Evolutionary conservation across 2,329 filamentous ascomycete species (phyloP).

Genomic region (Drechslera avenae): DNA sequence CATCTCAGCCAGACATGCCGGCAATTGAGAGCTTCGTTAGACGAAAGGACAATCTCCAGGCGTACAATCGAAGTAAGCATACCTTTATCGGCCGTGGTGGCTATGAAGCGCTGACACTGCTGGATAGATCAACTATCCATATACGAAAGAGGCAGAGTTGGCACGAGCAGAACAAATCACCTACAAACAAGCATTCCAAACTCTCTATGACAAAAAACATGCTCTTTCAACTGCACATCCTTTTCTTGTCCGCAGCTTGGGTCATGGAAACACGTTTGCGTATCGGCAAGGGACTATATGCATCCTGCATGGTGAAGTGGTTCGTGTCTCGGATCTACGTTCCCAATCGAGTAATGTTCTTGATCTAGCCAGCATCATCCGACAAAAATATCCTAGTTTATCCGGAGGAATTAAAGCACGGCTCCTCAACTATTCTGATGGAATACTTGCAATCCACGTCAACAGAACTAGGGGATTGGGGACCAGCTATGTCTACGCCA

Average conservation of each 20-base stretch:
- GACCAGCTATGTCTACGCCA: slow-evolving; percentile 31
- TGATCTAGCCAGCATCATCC: slow-evolving; percentile 27
- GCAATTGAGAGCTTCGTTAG: slow-evolving; percentile 57
- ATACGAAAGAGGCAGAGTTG: slow-evolving; percentile 54
- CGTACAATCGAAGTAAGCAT: slow-evolving; percentile 61
- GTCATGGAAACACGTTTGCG: slow-evolving; percentile 64
- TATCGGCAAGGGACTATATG: slow-evolving; percentile 69
- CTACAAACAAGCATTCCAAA: slow-evolving; percentile 62
- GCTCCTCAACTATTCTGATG: slow-evolving; percentile 43
- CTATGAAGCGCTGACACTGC: slow-evolving; percentile 9
- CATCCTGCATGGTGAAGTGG: slow-evolving; percentile 59
- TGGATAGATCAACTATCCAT: slow-evolving; percentile 48
- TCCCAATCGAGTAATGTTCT: slow-evolving; percentile 18
- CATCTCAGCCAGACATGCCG: slow-evolving; percentile 60
- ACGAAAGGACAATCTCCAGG: slow-evolving; percentile 63
- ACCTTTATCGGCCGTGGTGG: slow-evolving; percentile 2
- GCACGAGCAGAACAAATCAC: slow-evolving; percentile 46
- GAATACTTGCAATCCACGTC: slow-evolving; percentile 37
- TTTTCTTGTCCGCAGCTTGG: slow-evolving; percentile 65
- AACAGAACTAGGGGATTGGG: slow-evolving; percentile 16
- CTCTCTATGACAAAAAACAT: slow-evolving; percentile 64
- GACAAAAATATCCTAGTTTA: slow-evolving; percentile 5
- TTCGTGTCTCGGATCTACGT: slow-evolving; percentile 66
- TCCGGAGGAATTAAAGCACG: slow-evolving; percentile 49
- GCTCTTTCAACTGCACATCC: slow-evolving; percentile 67